These are phyloP conservation scores for Hypoxylon sp. DNA, from an alignment of 2,329 filamentous ascomycete genomes.

Conservation along the genomic window DNA sequence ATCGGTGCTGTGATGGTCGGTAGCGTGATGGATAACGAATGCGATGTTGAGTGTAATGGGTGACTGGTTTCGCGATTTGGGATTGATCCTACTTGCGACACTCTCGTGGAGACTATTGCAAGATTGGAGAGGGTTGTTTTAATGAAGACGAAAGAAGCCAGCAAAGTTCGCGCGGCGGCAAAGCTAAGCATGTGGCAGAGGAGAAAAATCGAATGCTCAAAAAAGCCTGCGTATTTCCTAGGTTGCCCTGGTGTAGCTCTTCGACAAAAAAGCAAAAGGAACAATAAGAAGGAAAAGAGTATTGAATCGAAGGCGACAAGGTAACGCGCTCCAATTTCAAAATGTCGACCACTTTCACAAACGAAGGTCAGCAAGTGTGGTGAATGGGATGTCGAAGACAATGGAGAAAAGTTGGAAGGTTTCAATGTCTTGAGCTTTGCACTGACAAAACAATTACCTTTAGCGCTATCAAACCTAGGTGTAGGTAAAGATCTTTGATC, in stretches of 20 bases:
- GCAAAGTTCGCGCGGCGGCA: too few species aligned
- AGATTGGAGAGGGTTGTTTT: too few species aligned
- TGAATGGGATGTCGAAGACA: constrained; percentile 9
- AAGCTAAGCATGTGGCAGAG: too few species aligned
- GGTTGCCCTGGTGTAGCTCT: too few species aligned
- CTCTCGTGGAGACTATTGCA: background rate
- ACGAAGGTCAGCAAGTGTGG: background rate
- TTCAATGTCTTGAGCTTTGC: constrained; percentile 26
- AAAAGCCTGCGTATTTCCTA: too few species aligned
- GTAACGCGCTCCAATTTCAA: background rate
- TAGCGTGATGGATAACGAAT: background rate
- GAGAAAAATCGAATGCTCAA: too few species aligned
- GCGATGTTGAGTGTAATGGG: background rate
- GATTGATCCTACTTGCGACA: background rate
- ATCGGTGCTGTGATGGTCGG: background rate
- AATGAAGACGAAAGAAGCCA: too few species aligned
- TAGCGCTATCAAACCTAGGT: too few species aligned
- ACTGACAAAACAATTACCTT: constrained; percentile 26
- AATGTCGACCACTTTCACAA: constrained; percentile 2
- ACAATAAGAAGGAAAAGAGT: too few species aligned
- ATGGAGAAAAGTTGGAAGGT: constrained; percentile 25
- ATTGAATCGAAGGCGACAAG: background rate
- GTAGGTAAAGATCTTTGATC: constrained; percentile 18
- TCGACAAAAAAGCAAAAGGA: too few species aligned
- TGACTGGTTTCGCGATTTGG: background rate